Base-by-base conservation (phyloP, 1,284 basidiomycete species). In the Puccinia coronata region DNA sequence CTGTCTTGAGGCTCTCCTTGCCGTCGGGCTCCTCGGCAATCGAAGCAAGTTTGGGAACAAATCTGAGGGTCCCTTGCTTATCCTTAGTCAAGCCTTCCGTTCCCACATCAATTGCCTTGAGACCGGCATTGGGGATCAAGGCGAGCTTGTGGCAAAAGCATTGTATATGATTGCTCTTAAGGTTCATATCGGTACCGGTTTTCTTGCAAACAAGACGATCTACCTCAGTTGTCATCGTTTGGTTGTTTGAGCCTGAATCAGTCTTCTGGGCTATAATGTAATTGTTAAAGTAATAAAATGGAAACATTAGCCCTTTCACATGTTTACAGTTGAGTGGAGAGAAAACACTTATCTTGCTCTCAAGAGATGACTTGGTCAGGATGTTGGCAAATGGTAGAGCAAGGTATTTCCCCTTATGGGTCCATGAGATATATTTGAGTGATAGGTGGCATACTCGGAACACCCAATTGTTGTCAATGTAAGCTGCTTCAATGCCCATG, bases 141-240 rank as follows among this genome's bases (percentile, higher is more conserved):
- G 51, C 71, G 25, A 73, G 39, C 31, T 73, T 73, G 34, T 72
- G 43, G 34, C 71, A 73, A 25, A 73, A 57, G 16, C 49, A 73
- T 23, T n/a, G 0, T 34, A 53, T 53, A 9, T 53, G 55, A 23
- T 20, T 53, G 18, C 8, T n/a, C 39, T 20, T 25, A 2, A 53
- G 69, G 25, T 73, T 57, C 16, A 18, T 11, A 25, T 20, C 11
- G 47, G 57, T 39, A 9, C 65, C 39, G 8, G 55, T 53, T 25
- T 39, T 73, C 31, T n/a, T 57, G 12, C 5, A 41, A 57, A 55
- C 57, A 6, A 59, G 25, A 4, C 39, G 11, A 28, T 61, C 55
- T 28, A 75, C 43, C 18, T 61, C 73, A n/a, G n/a, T 23, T 23
- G 73, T 25, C 57, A 75, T 61, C 23, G 57, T 75, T 11, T 28